Percentiles rank a stretch among this genome's conserved stretches.
Conservation (phyloP, 495 filamentous ascomycete genomes). For the Neurospora tetrasperma region DNA sequence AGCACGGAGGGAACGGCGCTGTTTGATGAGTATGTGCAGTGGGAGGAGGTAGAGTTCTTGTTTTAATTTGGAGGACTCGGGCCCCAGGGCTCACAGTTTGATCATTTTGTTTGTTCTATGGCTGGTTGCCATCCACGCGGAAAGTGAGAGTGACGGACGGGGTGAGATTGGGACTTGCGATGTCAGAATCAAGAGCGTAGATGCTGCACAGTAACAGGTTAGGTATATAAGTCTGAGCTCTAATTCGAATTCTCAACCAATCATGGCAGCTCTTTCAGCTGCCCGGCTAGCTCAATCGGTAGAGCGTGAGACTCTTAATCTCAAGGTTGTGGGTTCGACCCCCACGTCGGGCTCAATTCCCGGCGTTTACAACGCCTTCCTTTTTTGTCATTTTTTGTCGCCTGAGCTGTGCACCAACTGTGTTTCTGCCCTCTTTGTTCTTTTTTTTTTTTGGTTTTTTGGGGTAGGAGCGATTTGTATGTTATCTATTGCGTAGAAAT, state of each 20-base stretch:
- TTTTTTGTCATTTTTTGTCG: neutral
- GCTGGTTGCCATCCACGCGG: too few species aligned
- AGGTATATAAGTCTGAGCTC: neutral
- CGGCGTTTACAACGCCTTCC: neutral
- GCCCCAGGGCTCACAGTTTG: too few species aligned
- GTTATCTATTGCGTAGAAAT: neutral
- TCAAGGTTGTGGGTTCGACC: neutral
- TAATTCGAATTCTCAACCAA: neutral
- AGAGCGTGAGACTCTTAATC: conserved; percentile 60
- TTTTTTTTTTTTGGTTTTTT: neutral
- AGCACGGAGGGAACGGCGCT: conserved; percentile 5
- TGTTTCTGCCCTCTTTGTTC: too few species aligned
- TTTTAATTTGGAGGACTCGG: conserved; percentile 1
- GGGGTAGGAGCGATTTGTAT: neutral
- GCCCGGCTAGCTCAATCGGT: conserved; percentile 58
- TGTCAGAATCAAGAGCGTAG: too few species aligned
- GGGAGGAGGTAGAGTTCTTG: conserved; percentile 16
- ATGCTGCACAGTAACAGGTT: too few species aligned
- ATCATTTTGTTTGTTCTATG: neutral
- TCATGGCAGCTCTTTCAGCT: neutral
- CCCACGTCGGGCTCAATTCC: too few species aligned
- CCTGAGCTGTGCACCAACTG: neutral
- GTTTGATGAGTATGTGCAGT: conserved; percentile 11
- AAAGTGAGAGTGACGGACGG: neutral
- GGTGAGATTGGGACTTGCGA: neutral